Evolutionary conservation across 371 early-diverging fungal genomes (phyloP).

Genomic region (Fennellomyces sp.): DNA sequence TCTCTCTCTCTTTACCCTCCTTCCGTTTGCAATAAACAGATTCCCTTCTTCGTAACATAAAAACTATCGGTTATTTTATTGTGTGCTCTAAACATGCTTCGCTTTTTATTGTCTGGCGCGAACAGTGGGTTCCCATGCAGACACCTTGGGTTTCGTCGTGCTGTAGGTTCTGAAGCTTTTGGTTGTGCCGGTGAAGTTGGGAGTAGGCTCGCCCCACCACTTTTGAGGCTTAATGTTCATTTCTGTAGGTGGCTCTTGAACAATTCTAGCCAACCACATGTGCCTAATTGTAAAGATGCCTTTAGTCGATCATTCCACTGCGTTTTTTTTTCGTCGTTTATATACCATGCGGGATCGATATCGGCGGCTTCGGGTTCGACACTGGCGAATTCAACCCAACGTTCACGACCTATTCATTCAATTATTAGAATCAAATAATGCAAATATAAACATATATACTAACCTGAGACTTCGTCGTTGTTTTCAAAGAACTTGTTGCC

Average conservation of each 20-base stretch:
- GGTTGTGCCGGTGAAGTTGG: constrained; percentile 74
- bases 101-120: constrained; percentile 44
- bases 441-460: not conserved
- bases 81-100: not conserved
- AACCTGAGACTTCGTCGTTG: constrained; percentile 82
- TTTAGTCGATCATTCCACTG: not conserved
- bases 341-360: constrained; percentile 91
- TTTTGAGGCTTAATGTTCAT: constrained; percentile 44
- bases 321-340: not conserved
- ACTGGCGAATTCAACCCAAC: constrained; percentile 90
- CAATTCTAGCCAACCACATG: constrained; percentile 87
- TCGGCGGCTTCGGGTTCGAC: constrained; percentile 78
- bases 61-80: not conserved
- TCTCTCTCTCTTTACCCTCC: not conserved
- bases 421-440: not conserved
- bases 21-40: not conserved
- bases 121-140: constrained; percentile 78
- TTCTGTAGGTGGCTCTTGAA: constrained; percentile 82
- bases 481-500: constrained; percentile 95
- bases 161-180: constrained; percentile 85
- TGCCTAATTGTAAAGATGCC: constrained; percentile 61
- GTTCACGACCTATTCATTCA: constrained; percentile 70
- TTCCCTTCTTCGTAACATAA: not conserved
- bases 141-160: constrained; percentile 83
- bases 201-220: constrained; percentile 53